Evolutionary conservation across 139 green algal genomes (phyloP), one percentile per base, ranked within the genome.

Genomic region (Micractinium sp.): DNA sequence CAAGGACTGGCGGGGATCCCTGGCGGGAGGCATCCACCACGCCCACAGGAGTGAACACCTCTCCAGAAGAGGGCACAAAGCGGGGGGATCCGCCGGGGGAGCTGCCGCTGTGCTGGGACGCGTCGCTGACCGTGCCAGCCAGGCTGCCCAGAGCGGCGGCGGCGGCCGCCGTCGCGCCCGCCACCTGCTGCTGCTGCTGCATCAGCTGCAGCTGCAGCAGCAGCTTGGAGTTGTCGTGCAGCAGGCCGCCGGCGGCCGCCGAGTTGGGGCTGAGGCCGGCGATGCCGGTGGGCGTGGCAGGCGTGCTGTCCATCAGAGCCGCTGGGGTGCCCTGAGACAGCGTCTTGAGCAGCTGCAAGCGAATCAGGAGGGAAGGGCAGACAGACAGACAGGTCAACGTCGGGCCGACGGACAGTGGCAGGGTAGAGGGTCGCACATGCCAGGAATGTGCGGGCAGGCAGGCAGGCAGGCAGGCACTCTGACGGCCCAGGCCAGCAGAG

Each of bases 121-220:
- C 87, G 35, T 87, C 83, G 83, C 83, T 87, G 36, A 87, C 14
- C 0, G 83, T 79, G 67, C 33, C 38, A 29, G 66, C 80, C 67
- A 87, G 63, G 39, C 38, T 61, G 20, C 85, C 56, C 23, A 56
- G 47, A 67, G 36, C 83, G 71, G 74, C 47, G 47, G 47, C 85
- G 39, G 88, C 91, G 29, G 87, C 80, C 35, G 91, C 90, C 79
- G 90, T 87, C 85, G 93, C 90, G 41, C 92, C 71, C 31, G 87
- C 90, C 88, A 92, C 89, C 63, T 93, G 89, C 86, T 93, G 92
- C 85, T 56, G 47, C 47, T 94, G 92, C 78, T 86, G 86, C 60
- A 86, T 47, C 16, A 88, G 33, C 67, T 90, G 69, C 78, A 71
- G 47, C 39, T 71, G 82, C 78, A 79, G 38, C 85, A 86, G 82